These are phyloP conservation scores for Fusarium lateritium DNA, from an alignment of 2,329 filamentous ascomycete species.

Conservation along the genomic window DNA sequence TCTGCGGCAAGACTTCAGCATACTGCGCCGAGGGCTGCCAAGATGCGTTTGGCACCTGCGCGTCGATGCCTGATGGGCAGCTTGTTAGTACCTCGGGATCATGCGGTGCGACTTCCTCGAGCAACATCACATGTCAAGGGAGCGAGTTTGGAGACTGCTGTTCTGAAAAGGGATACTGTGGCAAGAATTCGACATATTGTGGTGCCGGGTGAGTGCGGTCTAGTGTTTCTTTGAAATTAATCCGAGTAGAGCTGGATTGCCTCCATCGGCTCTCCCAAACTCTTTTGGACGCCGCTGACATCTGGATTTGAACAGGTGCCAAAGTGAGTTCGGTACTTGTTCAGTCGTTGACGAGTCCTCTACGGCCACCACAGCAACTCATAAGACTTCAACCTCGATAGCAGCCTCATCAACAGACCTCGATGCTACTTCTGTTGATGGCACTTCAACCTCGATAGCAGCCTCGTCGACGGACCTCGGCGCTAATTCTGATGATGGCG, in stretches of 20 bases:
- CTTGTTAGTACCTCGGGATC: slow-evolving; percentile 14
- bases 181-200: slow-evolving; percentile 6
- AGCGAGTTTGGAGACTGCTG: slow-evolving; percentile 13
- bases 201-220: not conserved
- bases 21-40: slow-evolving; percentile 23
- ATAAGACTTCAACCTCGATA: not conserved
- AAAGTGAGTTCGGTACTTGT: slow-evolving; percentile 5
- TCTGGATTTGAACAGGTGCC: not conserved
- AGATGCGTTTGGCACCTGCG: slow-evolving; percentile 9
- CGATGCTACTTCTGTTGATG: not conserved
- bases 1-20: slow-evolving; percentile 23
- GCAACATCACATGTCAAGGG: slow-evolving; percentile 7
- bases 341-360: not conserved
- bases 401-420: not conserved
- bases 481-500: no score
- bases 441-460: not conserved
- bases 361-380: not conserved
- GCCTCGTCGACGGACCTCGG: not conserved
- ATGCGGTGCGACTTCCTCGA: slow-evolving; percentile 8
- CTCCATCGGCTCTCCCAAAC: no score
- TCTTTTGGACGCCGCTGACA: not conserved
- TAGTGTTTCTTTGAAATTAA: no score
- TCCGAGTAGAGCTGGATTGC: no score
- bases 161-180: slow-evolving; percentile 5
- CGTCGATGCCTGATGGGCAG: slow-evolving; percentile 2